Evolutionary conservation across 2,329 filamentous ascomycete species (phyloP).

Genomic region (Cladosporium sp.): DNA sequence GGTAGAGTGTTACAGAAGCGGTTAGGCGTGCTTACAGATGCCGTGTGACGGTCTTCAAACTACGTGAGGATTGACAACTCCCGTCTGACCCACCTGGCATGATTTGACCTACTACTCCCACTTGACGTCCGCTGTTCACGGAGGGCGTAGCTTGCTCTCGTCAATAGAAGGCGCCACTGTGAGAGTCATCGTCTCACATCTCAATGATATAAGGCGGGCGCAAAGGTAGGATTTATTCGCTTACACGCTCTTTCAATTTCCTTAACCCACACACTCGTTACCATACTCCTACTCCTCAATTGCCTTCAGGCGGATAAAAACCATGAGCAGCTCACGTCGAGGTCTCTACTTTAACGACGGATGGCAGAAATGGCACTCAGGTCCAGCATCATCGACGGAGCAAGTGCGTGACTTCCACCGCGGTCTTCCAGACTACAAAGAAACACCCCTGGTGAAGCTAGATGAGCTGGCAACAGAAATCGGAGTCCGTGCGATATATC

Average conservation of each 20-base stretch:
- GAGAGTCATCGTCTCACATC: too few species aligned
- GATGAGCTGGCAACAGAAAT: constrained; percentile 53
- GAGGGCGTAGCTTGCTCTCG: neutral
- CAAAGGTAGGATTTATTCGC: neutral
- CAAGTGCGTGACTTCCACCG: constrained; percentile 47
- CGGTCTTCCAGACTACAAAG: constrained; percentile 51
- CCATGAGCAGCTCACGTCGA: neutral
- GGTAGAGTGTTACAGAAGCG: too few species aligned
- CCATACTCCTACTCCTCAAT: too few species aligned
- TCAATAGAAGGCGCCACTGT: neutral
- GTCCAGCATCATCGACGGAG: neutral
- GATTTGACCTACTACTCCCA: too few species aligned
- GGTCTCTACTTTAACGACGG: neutral
- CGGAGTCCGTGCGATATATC: constrained; percentile 51
- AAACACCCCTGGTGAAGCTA: constrained; percentile 53
- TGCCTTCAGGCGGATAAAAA: neutral
- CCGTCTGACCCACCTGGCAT: too few species aligned
- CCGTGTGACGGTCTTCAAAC: too few species aligned
- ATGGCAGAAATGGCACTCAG: constrained; percentile 3
- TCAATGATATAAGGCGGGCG: neutral
- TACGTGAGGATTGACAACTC: too few species aligned
- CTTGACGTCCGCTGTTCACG: neutral
- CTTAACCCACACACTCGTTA: neutral
- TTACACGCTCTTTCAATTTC: neutral
- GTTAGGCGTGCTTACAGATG: too few species aligned